These are phyloP conservation scores for Linnemannia hyalina DNA, from an alignment of 192 early-diverging fungal genomes.

Conservation along the genomic window DNA sequence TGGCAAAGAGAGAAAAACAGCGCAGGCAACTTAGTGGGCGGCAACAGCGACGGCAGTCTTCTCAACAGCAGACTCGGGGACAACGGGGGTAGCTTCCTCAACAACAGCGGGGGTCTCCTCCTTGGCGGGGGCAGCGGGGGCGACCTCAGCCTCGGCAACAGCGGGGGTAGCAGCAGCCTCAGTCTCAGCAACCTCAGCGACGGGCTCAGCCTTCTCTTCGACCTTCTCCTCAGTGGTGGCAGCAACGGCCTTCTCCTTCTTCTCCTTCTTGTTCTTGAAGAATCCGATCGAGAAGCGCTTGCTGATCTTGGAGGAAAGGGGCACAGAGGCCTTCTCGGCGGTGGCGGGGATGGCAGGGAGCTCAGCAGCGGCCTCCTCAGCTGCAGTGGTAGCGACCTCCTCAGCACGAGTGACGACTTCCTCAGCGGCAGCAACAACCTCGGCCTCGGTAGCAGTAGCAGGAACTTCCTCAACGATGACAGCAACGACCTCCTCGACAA, in stretches of 20 bases:
- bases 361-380: conserved; percentile 37
- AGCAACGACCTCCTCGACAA: conserved; percentile 2
- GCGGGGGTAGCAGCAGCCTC: conserved; percentile 1
- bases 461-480: conserved; percentile 14
- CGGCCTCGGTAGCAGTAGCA: background rate
- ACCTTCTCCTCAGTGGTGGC: background rate
- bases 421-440: background rate
- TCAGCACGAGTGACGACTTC: background rate
- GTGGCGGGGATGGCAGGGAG: conserved; percentile 16
- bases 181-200: conserved; percentile 19
- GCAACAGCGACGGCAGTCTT: conserved; percentile 19
- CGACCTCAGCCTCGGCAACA: conserved; percentile 12
- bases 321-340: conserved; percentile 31
- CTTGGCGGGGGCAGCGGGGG: conserved; percentile 15
- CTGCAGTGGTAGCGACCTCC: background rate
- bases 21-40: conserved; percentile 16
- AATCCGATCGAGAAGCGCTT: conserved; percentile 49
- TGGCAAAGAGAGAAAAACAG: background rate
- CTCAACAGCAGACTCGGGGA: conserved; percentile 15
- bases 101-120: conserved; percentile 13
- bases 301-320: conserved; percentile 35
- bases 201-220: conserved; percentile 24
- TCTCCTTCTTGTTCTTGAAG: conserved; percentile 51
- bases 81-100: conserved; percentile 11
- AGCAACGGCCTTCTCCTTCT: conserved; percentile 22